phyloP scores from a whole-genome alignment of 176 grass and related monocot species.

The Hyparrhenia diplandra region DNA sequence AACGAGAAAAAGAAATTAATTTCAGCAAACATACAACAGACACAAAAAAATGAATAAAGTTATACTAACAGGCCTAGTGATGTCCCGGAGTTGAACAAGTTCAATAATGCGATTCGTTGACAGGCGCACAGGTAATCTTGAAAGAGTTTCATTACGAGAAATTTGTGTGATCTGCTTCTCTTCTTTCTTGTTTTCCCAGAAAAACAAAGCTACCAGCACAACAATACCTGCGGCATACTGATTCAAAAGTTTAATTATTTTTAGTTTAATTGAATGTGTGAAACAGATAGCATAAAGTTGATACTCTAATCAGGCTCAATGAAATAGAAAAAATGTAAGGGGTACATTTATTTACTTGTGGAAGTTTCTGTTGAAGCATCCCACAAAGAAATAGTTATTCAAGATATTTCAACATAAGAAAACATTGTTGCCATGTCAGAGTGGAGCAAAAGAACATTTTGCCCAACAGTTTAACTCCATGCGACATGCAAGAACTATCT shows the following conservation, averaged over 20 bases:
- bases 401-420: neutral
- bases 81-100: conserved; percentile 86
- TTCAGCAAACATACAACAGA: neutral
- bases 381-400: neutral
- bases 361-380: neutral
- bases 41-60: conserved; percentile 32
- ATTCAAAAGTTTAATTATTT: conserved; percentile 78
- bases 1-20: neutral
- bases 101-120: conserved; percentile 82
- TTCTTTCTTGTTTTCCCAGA: conserved; percentile 97
- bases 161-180: conserved; percentile 94
- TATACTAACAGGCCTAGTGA: conserved; percentile 87
- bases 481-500: conserved; percentile 13
- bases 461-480: conserved; percentile 3
- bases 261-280: conserved; percentile 1
- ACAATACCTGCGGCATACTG: conserved; percentile 88
- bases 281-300: neutral
- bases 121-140: conserved; percentile 84
- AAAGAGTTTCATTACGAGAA: conserved; percentile 83
- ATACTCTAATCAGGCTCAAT: neutral
- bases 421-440: conserved; percentile 5
- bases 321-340: neutral
- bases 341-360: neutral
- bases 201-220: conserved; percentile 81
- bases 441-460: no score